phyloP scores from a whole-genome alignment of 495 filamentous ascomycete species.

The Astrothelium macrocarpum region DNA sequence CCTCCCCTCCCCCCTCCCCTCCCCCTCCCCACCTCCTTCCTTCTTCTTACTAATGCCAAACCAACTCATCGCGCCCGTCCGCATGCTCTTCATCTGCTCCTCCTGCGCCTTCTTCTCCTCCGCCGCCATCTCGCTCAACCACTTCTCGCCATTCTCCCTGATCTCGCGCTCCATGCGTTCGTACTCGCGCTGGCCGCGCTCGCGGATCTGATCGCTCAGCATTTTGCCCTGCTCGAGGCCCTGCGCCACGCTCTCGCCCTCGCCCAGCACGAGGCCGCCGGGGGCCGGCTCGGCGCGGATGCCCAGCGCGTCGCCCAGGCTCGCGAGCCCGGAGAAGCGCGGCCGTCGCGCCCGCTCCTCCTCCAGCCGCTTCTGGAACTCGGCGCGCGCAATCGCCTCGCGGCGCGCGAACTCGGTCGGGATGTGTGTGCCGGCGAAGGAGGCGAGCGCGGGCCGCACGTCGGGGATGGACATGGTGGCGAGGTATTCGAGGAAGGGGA shows the following conservation, averaged over 20 bases:
- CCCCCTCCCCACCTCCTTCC: neutral
- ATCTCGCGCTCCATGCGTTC: slow-evolving; percentile 81
- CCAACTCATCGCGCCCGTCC: slow-evolving; percentile 49
- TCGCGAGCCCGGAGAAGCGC: slow-evolving; percentile 45
- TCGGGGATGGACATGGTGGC: slow-evolving; percentile 86
- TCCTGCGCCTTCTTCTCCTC: slow-evolving; percentile 76
- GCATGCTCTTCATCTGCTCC: slow-evolving; percentile 84
- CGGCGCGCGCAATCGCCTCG: slow-evolving; percentile 71
- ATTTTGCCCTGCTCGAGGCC: slow-evolving; percentile 85
- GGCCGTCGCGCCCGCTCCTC: slow-evolving; percentile 56
- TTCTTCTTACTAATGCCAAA: slow-evolving; percentile 34
- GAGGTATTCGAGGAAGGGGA: slow-evolving; percentile 94
- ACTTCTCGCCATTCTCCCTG: slow-evolving; percentile 81
- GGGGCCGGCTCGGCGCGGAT: slow-evolving; percentile 46
- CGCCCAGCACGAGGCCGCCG: slow-evolving; percentile 43
- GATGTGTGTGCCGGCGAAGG: slow-evolving; percentile 77
- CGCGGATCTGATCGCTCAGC: slow-evolving; percentile 82
- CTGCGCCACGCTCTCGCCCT: slow-evolving; percentile 57
- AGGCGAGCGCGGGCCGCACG: slow-evolving; percentile 72
- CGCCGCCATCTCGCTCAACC: slow-evolving; percentile 82
- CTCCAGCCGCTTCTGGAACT: slow-evolving; percentile 68
- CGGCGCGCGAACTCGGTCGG: slow-evolving; percentile 79
- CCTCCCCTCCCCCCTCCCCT: neutral
- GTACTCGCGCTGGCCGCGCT: slow-evolving; percentile 83
- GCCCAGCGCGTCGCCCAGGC: slow-evolving; percentile 57